Evolutionary conservation across 1,284 basidiomycete species (phyloP).

Genomic region (Cutaneotrichosporon sp.): DNA sequence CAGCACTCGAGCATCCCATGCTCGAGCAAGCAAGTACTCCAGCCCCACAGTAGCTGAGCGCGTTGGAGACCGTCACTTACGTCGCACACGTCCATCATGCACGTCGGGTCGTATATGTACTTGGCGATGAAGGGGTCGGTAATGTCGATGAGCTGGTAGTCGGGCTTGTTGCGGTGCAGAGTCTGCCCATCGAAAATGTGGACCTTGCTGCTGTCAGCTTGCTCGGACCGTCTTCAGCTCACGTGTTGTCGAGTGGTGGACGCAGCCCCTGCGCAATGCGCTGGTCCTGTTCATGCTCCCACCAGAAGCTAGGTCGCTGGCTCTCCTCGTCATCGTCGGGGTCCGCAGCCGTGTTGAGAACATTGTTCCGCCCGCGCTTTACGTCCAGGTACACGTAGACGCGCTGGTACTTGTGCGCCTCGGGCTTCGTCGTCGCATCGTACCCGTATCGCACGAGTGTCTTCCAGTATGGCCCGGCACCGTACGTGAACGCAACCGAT

Average conservation of each 20-base stretch:
- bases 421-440: constrained; percentile 74
- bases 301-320: constrained; percentile 33
- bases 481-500: constrained; percentile 72
- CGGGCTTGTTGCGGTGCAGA: constrained; percentile 76
- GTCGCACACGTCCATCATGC: constrained; percentile 64
- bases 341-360: constrained; percentile 29
- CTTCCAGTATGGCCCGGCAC: constrained; percentile 92
- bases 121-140: constrained; percentile 74
- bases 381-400: constrained; percentile 64
- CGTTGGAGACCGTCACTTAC: no score
- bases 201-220: constrained; percentile 47
- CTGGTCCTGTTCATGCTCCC: constrained; percentile 40
- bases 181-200: constrained; percentile 88
- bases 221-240: no score
- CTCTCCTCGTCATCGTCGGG: constrained; percentile 31
- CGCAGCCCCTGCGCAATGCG: constrained; percentile 34
- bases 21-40: no score
- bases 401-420: constrained; percentile 80
- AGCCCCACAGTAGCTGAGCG: no score
- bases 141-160: constrained; percentile 93
- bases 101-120: constrained; percentile 73
- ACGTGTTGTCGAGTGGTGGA: constrained; percentile 39
- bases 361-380: constrained; percentile 26
- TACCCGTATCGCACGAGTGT: constrained; percentile 83
- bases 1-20: no score